Percentiles rank a stretch among this genome's conserved stretches.
Evolutionary conservation across 1,139 yeast genomes (phyloP).

Genomic region (Saccharomyces hybrid): DNA sequence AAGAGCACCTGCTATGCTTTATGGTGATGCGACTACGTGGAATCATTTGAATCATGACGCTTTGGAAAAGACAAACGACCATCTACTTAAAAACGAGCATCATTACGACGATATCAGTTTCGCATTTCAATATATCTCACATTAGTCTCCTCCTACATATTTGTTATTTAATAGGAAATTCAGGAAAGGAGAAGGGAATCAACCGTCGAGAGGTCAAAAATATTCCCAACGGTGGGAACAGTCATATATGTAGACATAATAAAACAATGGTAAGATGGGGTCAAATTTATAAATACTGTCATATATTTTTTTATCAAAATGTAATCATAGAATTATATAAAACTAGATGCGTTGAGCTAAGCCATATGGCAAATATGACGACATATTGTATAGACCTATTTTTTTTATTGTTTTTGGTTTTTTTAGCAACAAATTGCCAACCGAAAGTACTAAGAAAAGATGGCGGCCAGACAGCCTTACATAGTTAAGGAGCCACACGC

Average conservation of each 20-base stretch:
- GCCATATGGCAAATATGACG: too few species aligned
- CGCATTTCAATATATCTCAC: conserved; percentile 91
- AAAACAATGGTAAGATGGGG: not conserved
- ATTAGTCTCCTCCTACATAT: conserved; percentile 29
- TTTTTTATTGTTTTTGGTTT: too few species aligned
- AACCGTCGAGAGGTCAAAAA: not conserved
- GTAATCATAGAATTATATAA: too few species aligned
- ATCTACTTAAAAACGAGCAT: conserved; percentile 65
- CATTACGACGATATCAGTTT: conserved; percentile 65
- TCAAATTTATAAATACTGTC: not conserved
- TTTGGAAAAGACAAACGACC: conserved; percentile 63
- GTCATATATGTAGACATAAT: not conserved
- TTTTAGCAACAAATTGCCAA: too few species aligned
- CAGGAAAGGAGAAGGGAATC: not conserved
- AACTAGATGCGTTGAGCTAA: too few species aligned
- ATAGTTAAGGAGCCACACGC: too few species aligned
- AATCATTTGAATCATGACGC: conserved; percentile 70
- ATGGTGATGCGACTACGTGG: conserved; percentile 98
- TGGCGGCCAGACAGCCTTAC: too few species aligned
- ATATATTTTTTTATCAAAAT: not conserved
- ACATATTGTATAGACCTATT: too few species aligned
- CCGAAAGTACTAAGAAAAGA: too few species aligned
- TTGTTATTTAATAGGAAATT: too few species aligned
- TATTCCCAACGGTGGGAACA: not conserved
- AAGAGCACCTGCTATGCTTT: conserved; percentile 80